Conservation (phyloP, 306 rosid genomes). For the Quercus aquifolioides region DNA sequence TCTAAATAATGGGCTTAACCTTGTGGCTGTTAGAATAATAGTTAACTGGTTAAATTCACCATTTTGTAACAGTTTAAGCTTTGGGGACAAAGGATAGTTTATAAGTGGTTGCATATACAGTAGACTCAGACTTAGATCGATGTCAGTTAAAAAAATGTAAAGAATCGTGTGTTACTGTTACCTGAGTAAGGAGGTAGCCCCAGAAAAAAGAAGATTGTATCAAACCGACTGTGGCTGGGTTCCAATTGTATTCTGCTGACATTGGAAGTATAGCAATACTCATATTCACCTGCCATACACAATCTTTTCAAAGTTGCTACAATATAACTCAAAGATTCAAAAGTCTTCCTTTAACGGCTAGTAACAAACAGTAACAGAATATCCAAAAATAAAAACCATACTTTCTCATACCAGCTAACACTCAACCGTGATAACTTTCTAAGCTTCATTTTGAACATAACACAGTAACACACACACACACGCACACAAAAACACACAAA, state of each 20-base stretch:
- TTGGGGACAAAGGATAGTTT: no score
- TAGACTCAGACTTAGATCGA: neutral
- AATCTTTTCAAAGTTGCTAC: slow-evolving; percentile 17
- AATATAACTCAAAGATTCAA: neutral
- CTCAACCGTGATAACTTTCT: neutral
- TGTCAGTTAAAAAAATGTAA: neutral
- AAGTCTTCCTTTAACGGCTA: neutral
- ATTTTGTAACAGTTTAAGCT: no score
- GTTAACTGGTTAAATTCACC: no score
- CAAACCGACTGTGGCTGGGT: slow-evolving; percentile 83
- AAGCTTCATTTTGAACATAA: neutral
- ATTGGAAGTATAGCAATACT: slow-evolving; percentile 99
- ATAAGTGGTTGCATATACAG: neutral
- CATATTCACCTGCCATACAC: slow-evolving; percentile 80
- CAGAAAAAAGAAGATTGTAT: slow-evolving; percentile 99
- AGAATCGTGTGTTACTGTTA: slow-evolving; percentile 5
- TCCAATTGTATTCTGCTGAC: slow-evolving; percentile 95
- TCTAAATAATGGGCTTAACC: neutral
- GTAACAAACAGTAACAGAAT: neutral
- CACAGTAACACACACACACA: no score
- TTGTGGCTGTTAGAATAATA: no score
- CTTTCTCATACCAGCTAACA: neutral
- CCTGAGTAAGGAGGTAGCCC: slow-evolving; percentile 99
- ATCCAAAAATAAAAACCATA: no score
- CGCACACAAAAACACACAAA: neutral